These are phyloP conservation scores for Pleurotus eryngii DNA, from an alignment of 768 basidiomycete species.

Conservation along the genomic window DNA sequence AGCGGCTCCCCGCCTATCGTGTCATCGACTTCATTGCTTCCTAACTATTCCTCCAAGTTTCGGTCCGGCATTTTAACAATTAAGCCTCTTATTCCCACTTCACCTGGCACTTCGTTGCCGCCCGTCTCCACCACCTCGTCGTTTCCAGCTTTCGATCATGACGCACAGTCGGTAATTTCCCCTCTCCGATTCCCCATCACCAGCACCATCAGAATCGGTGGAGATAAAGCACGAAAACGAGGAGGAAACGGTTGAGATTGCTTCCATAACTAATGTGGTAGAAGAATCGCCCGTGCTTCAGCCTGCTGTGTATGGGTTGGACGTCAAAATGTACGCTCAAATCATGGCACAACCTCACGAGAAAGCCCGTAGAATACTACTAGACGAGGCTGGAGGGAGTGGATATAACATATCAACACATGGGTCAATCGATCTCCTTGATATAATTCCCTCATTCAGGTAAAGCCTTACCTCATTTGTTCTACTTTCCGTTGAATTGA, in stretches of 20 bases:
- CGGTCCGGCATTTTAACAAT: constrained; percentile 1
- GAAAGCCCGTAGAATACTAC: constrained; percentile 36
- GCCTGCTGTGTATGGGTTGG: neutral
- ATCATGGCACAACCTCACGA: constrained; percentile 25
- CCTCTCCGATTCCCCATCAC: neutral
- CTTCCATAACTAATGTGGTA: too few relatives aligned
- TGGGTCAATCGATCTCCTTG: constrained; percentile 30
- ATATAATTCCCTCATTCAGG: constrained; percentile 20
- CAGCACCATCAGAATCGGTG: neutral
- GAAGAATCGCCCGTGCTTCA: too few relatives aligned
- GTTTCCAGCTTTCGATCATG: neutral
- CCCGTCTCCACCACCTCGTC: neutral
- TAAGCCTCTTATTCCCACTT: neutral
- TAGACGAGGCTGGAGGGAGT: constrained; percentile 7
- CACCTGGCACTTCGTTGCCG: neutral
- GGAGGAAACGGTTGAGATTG: too few relatives aligned
- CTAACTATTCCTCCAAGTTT: neutral
- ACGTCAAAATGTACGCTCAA: constrained; percentile 14
- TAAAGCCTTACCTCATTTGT: constrained; percentile 5
- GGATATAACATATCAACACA: constrained; percentile 34
- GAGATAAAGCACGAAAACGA: neutral
- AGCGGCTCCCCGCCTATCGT: neutral
- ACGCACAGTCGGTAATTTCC: too few relatives aligned
- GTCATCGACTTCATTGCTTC: neutral
- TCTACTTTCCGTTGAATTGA: neutral